Evolutionary conservation across 768 basidiomycete species (phyloP).

Genomic region (Naematelia aurantialba): DNA sequence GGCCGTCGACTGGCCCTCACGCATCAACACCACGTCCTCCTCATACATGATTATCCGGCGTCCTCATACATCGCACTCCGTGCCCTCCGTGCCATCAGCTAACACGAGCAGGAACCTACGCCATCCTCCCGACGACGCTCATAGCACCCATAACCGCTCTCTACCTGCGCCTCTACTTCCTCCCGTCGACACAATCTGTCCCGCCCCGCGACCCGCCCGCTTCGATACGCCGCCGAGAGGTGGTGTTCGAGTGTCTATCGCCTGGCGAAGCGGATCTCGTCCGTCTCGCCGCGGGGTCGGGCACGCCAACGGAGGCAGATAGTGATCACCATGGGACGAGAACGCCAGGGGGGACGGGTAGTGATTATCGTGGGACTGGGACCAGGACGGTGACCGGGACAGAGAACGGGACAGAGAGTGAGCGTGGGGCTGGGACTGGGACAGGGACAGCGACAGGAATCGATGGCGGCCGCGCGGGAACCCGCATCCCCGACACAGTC

Average conservation of each 20-base stretch:
- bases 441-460: not conserved
- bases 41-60: no score
- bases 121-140: slow-evolving; percentile 14
- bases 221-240: slow-evolving; percentile 4
- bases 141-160: slow-evolving; percentile 21
- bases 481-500: no score
- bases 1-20: no score
- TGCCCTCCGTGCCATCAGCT: no score
- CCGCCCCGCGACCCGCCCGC: slow-evolving; percentile 31
- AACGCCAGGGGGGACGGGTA: no score
- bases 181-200: slow-evolving; percentile 27
- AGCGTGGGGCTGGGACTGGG: not conserved
- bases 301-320: not conserved
- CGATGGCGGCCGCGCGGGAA: no score
- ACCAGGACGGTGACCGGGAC: not conserved
- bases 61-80: no score
- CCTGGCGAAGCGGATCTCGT: slow-evolving; percentile 20
- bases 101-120: slow-evolving; percentile 23
- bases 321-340: not conserved
- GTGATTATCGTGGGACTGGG: no score
- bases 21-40: no score
- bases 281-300: not conserved
- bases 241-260: slow-evolving; percentile 36
- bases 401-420: not conserved
- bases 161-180: slow-evolving; percentile 38